phyloP scores from a whole-genome alignment of 805 yeast species.

The Teunomyces gatunensis region DNA sequence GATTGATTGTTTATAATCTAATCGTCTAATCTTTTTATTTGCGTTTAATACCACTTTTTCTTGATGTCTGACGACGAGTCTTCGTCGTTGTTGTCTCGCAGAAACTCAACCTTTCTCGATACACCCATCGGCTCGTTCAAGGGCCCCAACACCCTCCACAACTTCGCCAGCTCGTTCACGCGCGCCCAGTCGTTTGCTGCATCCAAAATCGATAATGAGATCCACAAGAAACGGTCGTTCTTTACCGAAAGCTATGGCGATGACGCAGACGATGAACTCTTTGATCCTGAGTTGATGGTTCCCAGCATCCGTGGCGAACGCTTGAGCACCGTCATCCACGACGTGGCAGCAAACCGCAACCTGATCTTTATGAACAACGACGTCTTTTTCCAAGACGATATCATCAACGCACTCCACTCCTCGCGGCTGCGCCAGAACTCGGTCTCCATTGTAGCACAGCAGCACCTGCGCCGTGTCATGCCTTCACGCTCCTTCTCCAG shows the following conservation, averaged over 20 bases:
- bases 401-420: conserved; percentile 23
- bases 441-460: conserved; percentile 13
- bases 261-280: conserved; percentile 29
- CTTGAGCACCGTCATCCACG: conserved; percentile 54
- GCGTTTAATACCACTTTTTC: neutral
- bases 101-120: conserved; percentile 10
- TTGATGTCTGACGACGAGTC: conserved; percentile 9
- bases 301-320: conserved; percentile 66
- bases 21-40: neutral
- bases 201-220: conserved; percentile 17
- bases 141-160: conserved; percentile 36
- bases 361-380: conserved; percentile 27
- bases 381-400: conserved; percentile 41
- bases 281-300: conserved; percentile 49
- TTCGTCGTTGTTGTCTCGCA: conserved; percentile 6
- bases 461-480: conserved; percentile 21
- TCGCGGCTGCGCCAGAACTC: conserved; percentile 30
- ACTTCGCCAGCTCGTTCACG: conserved; percentile 40
- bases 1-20: neutral
- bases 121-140: conserved; percentile 16
- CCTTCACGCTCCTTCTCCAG: conserved; percentile 46
- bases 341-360: conserved; percentile 24
- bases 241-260: conserved; percentile 10
- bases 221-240: conserved; percentile 19
- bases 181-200: conserved; percentile 35